Evolutionary conservation across 768 basidiomycete genomes (phyloP).

Genomic region (Clitopilus passeckerianus): DNA sequence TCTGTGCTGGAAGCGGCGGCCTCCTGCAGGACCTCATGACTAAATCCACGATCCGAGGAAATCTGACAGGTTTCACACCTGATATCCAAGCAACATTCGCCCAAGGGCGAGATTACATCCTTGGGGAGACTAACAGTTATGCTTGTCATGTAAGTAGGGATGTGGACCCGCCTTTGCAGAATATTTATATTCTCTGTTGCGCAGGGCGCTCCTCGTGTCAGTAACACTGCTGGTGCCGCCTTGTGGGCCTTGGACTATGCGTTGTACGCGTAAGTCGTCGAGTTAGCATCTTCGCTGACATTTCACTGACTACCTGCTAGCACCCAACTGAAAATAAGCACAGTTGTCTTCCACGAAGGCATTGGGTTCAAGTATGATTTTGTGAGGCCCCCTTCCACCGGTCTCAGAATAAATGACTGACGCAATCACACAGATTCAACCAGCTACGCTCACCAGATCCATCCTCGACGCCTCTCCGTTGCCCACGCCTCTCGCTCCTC

Average conservation of each 20-base stretch:
- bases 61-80: slow-evolving; percentile 43
- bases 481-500: slow-evolving; percentile 43
- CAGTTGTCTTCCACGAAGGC: slow-evolving; percentile 62
- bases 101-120: slow-evolving; percentile 49
- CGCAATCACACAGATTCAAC: slow-evolving; percentile 49
- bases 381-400: slow-evolving; percentile 25
- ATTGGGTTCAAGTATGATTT: slow-evolving; percentile 72
- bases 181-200: not conserved
- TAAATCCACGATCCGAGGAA: slow-evolving; percentile 51
- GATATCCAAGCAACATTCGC: slow-evolving; percentile 49
- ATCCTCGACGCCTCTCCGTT: slow-evolving; percentile 51
- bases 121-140: slow-evolving; percentile 61
- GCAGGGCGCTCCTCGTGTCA: slow-evolving; percentile 36
- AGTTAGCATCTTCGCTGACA: not conserved
- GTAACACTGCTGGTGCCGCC: slow-evolving; percentile 52
- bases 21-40: slow-evolving; percentile 63
- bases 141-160: slow-evolving; percentile 30
- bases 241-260: slow-evolving; percentile 57
- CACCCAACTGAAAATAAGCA: slow-evolving; percentile 39
- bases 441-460: slow-evolving; percentile 50
- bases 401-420: not conserved
- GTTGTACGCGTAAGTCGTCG: slow-evolving; percentile 29
- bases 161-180: not conserved
- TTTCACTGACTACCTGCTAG: not conserved
- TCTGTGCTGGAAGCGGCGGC: slow-evolving; percentile 50